These are phyloP conservation scores for Globisporangium lucens DNA, from an alignment of 352 stramenopile genomes.

Conservation along the genomic window DNA sequence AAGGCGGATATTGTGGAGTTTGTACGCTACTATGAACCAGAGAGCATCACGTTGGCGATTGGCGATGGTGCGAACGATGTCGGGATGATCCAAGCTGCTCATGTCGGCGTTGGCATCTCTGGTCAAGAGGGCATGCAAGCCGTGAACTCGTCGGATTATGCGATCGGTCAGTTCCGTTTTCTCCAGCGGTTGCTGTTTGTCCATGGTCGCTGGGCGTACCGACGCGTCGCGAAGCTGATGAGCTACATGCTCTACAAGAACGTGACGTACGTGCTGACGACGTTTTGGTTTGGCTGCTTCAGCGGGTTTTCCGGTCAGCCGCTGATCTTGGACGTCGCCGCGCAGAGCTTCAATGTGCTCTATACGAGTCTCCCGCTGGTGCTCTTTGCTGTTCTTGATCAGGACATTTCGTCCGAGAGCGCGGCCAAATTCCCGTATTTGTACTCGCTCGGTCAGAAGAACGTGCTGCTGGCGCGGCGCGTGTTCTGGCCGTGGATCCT, in stretches of 20 bases:
- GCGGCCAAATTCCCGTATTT: conserved; percentile 61
- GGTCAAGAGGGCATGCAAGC: conserved; percentile 91
- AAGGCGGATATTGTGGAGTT: conserved; percentile 84
- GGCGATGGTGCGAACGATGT: conserved; percentile 97
- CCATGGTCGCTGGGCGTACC: conserved; percentile 91
- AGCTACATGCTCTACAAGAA: conserved; percentile 97
- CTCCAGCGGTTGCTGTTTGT: conserved; percentile 90
- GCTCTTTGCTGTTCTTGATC: conserved; percentile 73
- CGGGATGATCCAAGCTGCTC: conserved; percentile 92
- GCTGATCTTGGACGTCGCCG: conserved; percentile 71
- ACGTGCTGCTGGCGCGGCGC: conserved; percentile 46
- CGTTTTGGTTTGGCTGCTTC: conserved; percentile 84
- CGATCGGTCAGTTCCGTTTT: conserved; percentile 93
- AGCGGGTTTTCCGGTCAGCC: conserved; percentile 77
- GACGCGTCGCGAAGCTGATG: conserved; percentile 90
- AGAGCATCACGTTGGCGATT: conserved; percentile 88
- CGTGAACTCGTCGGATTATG: conserved; percentile 93
- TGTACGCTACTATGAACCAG: conserved; percentile 60
- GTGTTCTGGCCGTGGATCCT: conserved; percentile 87
- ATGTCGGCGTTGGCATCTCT: conserved; percentile 92
- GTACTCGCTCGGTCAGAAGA: conserved; percentile 68
- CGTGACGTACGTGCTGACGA: conserved; percentile 80
- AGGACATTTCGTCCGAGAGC: conserved; percentile 71
- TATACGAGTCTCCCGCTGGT: conserved; percentile 78
- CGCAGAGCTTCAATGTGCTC: conserved; percentile 82